Evolutionary conservation across 331 rosid species (phyloP).

Genomic region (Rhamnella rubrinervis): DNA sequence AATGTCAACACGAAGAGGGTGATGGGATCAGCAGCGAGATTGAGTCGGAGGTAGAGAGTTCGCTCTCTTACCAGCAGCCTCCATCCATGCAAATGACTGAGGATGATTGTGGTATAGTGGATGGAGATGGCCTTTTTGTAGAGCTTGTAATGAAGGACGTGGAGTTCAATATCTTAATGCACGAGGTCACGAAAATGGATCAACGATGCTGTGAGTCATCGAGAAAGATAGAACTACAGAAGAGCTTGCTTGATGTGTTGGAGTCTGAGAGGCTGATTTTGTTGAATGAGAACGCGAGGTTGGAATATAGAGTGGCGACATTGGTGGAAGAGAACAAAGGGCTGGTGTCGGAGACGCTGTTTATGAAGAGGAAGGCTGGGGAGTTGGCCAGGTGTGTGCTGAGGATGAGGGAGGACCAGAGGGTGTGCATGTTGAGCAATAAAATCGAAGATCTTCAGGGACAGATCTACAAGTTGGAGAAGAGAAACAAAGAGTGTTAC

Average conservation of each 20-base stretch:
- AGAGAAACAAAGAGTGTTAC: conserved; percentile 77
- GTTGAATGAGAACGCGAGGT: conserved; percentile 75
- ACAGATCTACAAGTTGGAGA: conserved; percentile 83
- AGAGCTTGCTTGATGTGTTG: conserved; percentile 85
- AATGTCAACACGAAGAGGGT: conserved; percentile 45
- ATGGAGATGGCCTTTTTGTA: conserved; percentile 44
- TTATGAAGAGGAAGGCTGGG: conserved; percentile 65
- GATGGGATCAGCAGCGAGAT: conserved; percentile 26
- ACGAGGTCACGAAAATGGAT: conserved; percentile 57
- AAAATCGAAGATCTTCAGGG: conserved; percentile 87
- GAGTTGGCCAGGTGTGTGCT: conserved; percentile 81
- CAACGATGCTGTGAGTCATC: conserved; percentile 55
- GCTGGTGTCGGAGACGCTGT: conserved; percentile 60
- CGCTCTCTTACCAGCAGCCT: conserved; percentile 66
- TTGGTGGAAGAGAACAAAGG: conserved; percentile 79
- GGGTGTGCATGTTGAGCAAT: conserved; percentile 66
- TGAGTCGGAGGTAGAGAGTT: conserved; percentile 79
- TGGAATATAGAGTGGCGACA: conserved; percentile 55
- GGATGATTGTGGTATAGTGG: neutral
- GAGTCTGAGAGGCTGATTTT: conserved; percentile 88
- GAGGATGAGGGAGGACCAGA: conserved; percentile 78
- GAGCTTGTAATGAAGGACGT: conserved; percentile 82
- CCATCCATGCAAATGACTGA: neutral
- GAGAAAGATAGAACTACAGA: conserved; percentile 75
- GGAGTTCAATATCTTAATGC: conserved; percentile 50